phyloP scores from a whole-genome alignment of 2,329 filamentous ascomycete species.

The Scopulariopsis brevicaulis region DNA sequence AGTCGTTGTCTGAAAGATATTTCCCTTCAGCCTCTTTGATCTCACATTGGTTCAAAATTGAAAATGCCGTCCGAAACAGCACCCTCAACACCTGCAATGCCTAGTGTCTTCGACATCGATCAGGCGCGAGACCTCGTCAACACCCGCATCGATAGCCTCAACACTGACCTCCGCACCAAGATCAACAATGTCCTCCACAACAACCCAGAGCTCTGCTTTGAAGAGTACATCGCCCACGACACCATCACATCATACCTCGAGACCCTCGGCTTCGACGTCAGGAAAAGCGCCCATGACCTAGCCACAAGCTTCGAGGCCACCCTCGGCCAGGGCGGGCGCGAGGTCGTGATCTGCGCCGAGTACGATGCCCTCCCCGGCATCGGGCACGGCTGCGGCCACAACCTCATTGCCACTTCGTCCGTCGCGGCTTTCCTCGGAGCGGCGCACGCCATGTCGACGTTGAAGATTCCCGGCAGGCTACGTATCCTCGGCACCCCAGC shows the following conservation, averaged over 20 bases:
- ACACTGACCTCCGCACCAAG: neutral
- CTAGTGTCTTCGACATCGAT: too few relatives aligned
- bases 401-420: conserved; percentile 28
- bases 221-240: conserved; percentile 17
- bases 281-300: conserved; percentile 18
- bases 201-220: conserved; percentile 16
- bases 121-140: too few relatives aligned
- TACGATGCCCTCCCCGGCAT: conserved; percentile 35
- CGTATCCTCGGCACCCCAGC: conserved; percentile 29
- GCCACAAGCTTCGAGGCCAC: conserved; percentile 19
- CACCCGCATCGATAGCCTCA: neutral
- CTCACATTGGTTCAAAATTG: too few relatives aligned
- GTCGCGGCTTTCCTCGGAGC: conserved; percentile 26
- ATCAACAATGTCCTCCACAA: conserved; percentile 10
- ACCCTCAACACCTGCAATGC: too few relatives aligned
- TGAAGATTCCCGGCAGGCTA: conserved; percentile 19
- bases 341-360: conserved; percentile 21
- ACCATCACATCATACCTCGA: conserved; percentile 11
- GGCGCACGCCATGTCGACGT: conserved; percentile 17
- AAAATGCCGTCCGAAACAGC: too few relatives aligned
- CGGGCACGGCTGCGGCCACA: conserved; percentile 34
- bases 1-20: too few relatives aligned
- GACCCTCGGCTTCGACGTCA: conserved; percentile 13
- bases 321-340: conserved; percentile 14
- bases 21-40: too few relatives aligned